phyloP scores from a whole-genome alignment of 495 filamentous ascomycete species.

The Sporormia fimetaria region DNA sequence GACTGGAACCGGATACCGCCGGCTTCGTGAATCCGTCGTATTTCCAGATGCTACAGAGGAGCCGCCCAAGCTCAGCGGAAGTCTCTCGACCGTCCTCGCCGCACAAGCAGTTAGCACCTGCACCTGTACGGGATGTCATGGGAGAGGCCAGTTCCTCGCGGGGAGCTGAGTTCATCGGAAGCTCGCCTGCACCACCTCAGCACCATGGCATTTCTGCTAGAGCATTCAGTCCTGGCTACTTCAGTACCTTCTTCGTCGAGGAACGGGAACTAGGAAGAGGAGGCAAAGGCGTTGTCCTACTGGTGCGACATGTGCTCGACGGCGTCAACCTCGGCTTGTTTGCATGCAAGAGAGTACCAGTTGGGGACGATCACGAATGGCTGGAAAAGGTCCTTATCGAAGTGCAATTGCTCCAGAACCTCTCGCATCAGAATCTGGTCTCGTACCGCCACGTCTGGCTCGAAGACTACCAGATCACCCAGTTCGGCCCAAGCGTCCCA shows the following conservation, averaged over 20 bases:
- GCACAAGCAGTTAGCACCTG: constrained; percentile 42
- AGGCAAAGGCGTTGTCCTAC: constrained; percentile 85
- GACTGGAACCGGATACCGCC: constrained; percentile 17
- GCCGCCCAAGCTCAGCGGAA: constrained; percentile 40
- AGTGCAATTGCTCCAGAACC: constrained; percentile 79
- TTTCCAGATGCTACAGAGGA: constrained; percentile 79
- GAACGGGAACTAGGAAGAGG: constrained; percentile 77
- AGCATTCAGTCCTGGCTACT: constrained; percentile 85
- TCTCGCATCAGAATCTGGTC: constrained; percentile 91
- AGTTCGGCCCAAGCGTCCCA: constrained; percentile 80
- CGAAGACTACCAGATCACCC: constrained; percentile 70
- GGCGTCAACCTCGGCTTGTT: constrained; percentile 78
- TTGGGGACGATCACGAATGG: constrained; percentile 90
- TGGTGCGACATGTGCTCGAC: constrained; percentile 84
- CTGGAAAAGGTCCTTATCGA: constrained; percentile 86
- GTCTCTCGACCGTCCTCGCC: constrained; percentile 42
- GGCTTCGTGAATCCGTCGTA: constrained; percentile 82
- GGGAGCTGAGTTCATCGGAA: constrained; percentile 44
- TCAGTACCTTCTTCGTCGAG: constrained; percentile 80
- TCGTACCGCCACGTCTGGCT: constrained; percentile 97
- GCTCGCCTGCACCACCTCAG: constrained; percentile 35
- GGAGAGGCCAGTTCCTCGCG: constrained; percentile 23
- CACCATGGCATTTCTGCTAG: constrained; percentile 63
- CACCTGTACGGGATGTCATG: constrained; percentile 27
- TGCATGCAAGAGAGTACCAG: constrained; percentile 92